These are phyloP conservation scores for Microcos paniculata DNA, from an alignment of 345 rosid genomes.

Conservation along the genomic window DNA sequence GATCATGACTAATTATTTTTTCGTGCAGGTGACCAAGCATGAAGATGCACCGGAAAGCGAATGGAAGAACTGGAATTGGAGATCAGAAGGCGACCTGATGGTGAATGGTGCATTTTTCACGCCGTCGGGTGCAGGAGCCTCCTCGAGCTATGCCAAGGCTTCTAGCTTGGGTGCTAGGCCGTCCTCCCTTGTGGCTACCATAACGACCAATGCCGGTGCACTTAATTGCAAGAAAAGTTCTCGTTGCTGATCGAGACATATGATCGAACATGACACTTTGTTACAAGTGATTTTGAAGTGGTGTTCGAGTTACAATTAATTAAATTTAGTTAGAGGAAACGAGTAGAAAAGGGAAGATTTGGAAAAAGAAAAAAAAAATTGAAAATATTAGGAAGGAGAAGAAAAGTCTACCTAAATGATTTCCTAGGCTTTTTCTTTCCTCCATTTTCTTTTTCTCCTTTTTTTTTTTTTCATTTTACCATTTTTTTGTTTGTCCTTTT, in stretches of 20 bases:
- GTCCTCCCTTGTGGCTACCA: conserved; percentile 58
- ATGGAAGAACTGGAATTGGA: conserved; percentile 81
- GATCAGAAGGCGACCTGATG: conserved; percentile 70
- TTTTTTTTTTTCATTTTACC: not conserved
- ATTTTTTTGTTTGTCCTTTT: conserved; percentile 12
- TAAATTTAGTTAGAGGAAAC: conserved; percentile 3
- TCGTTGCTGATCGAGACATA: conserved; percentile 44
- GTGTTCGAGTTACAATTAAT: not conserved
- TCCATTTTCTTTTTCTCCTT: not conserved
- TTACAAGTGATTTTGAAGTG: conserved; percentile 2
- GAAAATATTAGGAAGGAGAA: not conserved
- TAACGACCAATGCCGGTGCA: conserved; percentile 57
- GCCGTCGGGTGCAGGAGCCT: conserved; percentile 57
- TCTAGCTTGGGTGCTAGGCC: conserved; percentile 80
- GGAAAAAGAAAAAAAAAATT: not conserved
- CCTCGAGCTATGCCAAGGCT: conserved; percentile 74
- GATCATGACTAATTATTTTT: not conserved
- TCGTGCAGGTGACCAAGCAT: conserved; percentile 62
- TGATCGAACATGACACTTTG: conserved; percentile 10
- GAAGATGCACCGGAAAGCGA: conserved; percentile 70
- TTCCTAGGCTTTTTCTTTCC: conserved; percentile 11
- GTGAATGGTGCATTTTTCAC: conserved; percentile 77
- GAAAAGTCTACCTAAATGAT: conserved; percentile 9
- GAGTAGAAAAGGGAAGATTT: not conserved
- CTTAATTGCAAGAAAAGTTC: conserved; percentile 65